Evolutionary conservation across 164 flowering plant genomes (phyloP).

Genomic region (Piper betle): DNA sequence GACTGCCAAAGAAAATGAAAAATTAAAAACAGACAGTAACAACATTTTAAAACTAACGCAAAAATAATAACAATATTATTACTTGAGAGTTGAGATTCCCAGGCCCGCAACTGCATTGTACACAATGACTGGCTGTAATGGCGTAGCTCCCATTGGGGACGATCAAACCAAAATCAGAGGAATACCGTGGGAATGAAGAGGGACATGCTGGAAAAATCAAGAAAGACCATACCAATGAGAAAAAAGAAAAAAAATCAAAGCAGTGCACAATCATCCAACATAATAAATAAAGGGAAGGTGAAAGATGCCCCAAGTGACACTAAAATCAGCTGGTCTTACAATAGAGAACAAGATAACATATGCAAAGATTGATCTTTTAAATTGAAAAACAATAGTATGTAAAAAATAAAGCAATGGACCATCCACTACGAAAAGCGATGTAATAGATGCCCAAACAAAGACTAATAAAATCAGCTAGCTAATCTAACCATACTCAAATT

Average conservation of each 20-base stretch:
- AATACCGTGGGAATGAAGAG: slow-evolving; percentile 42
- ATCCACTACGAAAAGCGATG: no score
- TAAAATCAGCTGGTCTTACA: no score
- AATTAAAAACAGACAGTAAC: no score
- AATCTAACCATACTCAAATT: no score
- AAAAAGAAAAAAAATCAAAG: neutral
- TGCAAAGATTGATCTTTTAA: no score
- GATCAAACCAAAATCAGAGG: slow-evolving; percentile 52
- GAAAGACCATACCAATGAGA: neutral
- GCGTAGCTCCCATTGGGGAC: slow-evolving; percentile 96
- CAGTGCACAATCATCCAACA: neutral
- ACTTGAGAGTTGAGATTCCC: slow-evolving; percentile 71
- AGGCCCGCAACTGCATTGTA: slow-evolving; percentile 94
- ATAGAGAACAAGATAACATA: no score
- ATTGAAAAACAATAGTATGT: no score
- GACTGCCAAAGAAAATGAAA: slow-evolving; percentile 24
- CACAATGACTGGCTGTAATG: slow-evolving; percentile 83
- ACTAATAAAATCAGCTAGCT: no score
- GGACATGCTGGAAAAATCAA: slow-evolving; percentile 51
- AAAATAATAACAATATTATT: neutral
- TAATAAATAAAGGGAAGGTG: neutral
- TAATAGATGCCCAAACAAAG: no score
- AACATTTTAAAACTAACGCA: no score
- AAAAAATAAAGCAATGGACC: no score
- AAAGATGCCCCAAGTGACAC: no score